Base-by-base conservation (phyloP, 495 filamentous ascomycete genomes). In the Aspergillus taichungensis region DNA sequence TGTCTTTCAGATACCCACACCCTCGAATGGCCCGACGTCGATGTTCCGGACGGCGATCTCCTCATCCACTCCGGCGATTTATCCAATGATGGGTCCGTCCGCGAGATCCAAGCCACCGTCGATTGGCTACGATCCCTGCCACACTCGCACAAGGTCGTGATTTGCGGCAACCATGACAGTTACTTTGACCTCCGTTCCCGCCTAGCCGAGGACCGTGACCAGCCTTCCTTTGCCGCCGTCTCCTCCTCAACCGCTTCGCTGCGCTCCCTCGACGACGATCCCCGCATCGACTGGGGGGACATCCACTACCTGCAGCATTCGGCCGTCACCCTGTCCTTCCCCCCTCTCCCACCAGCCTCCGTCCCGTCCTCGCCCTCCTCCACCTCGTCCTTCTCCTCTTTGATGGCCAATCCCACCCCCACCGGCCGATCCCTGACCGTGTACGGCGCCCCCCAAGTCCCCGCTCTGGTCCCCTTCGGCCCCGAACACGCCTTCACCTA, bases 1-100 rank as follows among this genome's bases (percentile, higher is more conserved):
- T 94, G 85, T 57, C 81, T 97, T 32, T 92, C 88, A 1, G 91
- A 97, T 62, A 95, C 91, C 6, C 91, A 97, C 59, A 77, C 73
- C 11, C 64, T 75, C 18, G 72, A 87, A 62, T 78, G 78, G 24
- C 51, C 55, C 1, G 58, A 76, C 18, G 63, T 95, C 0, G 58
- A 76, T 13, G 63, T 95, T 0, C 87, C 88, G 0, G 63, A 77
- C 14, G 91, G 88, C 13, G 92, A 96, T 52, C 67, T 96, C 24
- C 71, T 97, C 6, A 85, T 97, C 38, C 91, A 95, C 55, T 86
- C 87, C 8, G 91, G 91, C 7, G 91, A 97, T 61, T 64, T 96
- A 47, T 78, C 79, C 39, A 84, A 86, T 44, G 73, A 71, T 30
- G 92, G 91, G 40, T 84, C 76, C 12, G 69, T 74, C 4, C 68